Evolutionary conservation across 2,329 filamentous ascomycete genomes (phyloP), one percentile per base, ranked within the genome.

Genomic region (Metarhizium rileyi): DNA sequence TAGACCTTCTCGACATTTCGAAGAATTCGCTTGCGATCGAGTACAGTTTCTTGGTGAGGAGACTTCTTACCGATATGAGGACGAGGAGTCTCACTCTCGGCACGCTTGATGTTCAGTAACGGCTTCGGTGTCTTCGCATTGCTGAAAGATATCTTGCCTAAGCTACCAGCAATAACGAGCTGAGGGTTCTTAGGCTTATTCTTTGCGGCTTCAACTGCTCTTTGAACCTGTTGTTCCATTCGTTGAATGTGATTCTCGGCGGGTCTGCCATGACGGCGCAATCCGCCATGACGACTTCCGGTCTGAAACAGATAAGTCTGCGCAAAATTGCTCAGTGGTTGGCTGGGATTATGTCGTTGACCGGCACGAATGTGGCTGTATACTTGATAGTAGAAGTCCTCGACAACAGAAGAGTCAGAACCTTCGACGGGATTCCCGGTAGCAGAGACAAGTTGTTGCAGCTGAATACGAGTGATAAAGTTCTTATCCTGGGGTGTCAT

Each of bases 401-500:
- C 93, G 1, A 83, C 79, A 35, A 97, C 76, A 6, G 87, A 83
- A 33, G 88, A 81, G 62, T 97, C 90, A 0, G 83, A 81, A 43
- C 85, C 86, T 43, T 95, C 90, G 48, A 84, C 84, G 4, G 90
- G 79, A 60, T 90, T 93, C 9, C 91, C 91, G 23, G 90, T 95
- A 8, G 93, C 90, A 10, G 91, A 84, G 48, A 98, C 88, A 33
- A 98, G 78, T 65, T 98, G 93, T 70, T 98, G 93, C 47, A 98
- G 77, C 66, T 98, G 93, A 56, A 98, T 98, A 18, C 93, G 84
- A 5, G 93, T 97, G 57, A 98, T 95, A 69, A 97, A 98, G 65
- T 96, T 98, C 76, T 98, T 98, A 70, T 98, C 93, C 63, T 97
- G 91, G 0, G 93, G 93, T 4, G 93, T 98, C 93, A 98, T 98